A percentile compares a stretch with the other conserved stretches of the same genome.
These are phyloP conservation scores for Pseudoscleropodium purum DNA, from an alignment of 225 moss, liverwort and hornwort species.

Conservation along the genomic window DNA sequence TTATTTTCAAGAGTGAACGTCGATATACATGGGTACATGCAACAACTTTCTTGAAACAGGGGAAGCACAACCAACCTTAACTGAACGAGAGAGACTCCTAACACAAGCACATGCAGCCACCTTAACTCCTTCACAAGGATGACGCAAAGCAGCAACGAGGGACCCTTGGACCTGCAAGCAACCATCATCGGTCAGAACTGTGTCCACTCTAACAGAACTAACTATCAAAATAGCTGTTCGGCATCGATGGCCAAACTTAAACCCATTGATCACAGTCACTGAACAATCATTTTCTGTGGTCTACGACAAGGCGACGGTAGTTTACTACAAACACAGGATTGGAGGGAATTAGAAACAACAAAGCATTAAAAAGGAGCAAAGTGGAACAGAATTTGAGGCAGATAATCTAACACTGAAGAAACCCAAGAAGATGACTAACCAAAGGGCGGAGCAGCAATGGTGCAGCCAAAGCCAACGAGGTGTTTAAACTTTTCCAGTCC, in stretches of 20 bases:
- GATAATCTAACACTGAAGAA: background rate
- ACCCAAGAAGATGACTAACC: slow-evolving; percentile 45
- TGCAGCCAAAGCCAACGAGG: slow-evolving; percentile 53
- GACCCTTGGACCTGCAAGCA: slow-evolving; percentile 63
- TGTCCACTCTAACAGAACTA: background rate
- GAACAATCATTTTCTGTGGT: background rate
- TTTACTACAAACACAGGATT: background rate
- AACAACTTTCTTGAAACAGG: background rate
- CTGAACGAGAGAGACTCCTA: slow-evolving; percentile 91
- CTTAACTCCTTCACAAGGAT: slow-evolving; percentile 68
- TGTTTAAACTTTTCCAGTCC: slow-evolving; percentile 41
- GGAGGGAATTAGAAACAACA: background rate
- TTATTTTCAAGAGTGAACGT: background rate
- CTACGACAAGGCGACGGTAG: background rate
- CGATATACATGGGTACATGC: background rate
- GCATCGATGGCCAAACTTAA: background rate
- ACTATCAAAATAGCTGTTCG: background rate
- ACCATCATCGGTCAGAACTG: background rate
- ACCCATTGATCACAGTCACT: background rate
- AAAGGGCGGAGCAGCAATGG: slow-evolving; percentile 45
- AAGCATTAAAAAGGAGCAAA: background rate
- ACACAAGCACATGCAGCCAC: slow-evolving; percentile 93
- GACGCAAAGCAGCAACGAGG: slow-evolving; percentile 79
- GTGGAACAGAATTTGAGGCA: background rate
- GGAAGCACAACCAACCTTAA: slow-evolving; percentile 60